Evolutionary conservation across 306 rosid species (phyloP), one percentile per base, ranked within the genome.

Genomic region (Fragaria ananassa): DNA sequence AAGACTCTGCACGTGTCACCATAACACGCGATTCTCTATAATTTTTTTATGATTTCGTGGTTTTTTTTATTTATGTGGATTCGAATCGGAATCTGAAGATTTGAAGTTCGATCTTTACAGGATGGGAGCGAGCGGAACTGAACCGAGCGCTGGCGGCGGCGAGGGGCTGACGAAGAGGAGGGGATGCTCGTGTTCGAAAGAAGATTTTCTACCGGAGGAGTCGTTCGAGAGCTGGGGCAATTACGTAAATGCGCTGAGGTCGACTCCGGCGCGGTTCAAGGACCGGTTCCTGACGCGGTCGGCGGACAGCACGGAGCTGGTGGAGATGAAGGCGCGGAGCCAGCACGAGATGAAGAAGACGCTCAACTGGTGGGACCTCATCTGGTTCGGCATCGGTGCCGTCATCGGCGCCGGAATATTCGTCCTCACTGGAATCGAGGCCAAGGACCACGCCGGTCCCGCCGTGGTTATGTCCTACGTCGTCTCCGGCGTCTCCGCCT

Each of bases 321-420:
- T 91, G 46, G 93, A 89, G 19, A 6, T 91, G 78, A 88, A 83
- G 85, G 88, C 89, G 2, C 82, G 76, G 80, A 94, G 98, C 80
- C 74, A 76, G 18, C 65, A 86, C 71, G 90, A 87, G 74, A 94
- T 94, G 98, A 94, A 91, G 93, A 91, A 87, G 80, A 87, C 85
- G 34, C 88, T 94, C 17, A 89, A 70, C 5, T 94, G 98, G 98
- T 92, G 98, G 98, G 98, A 91, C 69, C 87, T 94, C 4, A 87
- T 92, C 53, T 94, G 98, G 97, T 89, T 91, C 70, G 93, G 98
- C 0, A 50, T 94, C 75, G 97, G 97, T 0, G 86, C 97, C 2
- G 98, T 91, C 25, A 85, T 94, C 7, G 97, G 97, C 37, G 88
- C 97, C 60, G 97, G 97, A 0, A 88, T 92, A 45, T 94, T 94